Conservation (phyloP, 441 rosid genomes). For the Pelargonium fulgidum region DNA sequence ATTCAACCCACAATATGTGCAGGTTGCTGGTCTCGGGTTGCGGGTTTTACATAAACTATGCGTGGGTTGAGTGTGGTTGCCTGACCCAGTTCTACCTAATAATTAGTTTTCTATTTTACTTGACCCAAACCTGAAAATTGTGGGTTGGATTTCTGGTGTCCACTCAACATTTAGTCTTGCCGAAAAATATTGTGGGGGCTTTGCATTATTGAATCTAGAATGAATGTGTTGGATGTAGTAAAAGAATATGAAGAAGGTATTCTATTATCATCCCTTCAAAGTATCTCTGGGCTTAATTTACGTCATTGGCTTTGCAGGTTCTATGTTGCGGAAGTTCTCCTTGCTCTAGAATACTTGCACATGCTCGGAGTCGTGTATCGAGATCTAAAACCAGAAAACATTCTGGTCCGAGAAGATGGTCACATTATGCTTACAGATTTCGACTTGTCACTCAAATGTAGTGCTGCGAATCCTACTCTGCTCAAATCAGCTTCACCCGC, state of each 20-base stretch:
- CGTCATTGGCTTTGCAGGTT: constrained; percentile 37
- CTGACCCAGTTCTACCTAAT: no score
- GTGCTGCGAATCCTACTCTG: constrained; percentile 43
- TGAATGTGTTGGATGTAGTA: neutral
- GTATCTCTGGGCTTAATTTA: constrained; percentile 14
- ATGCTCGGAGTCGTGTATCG: constrained; percentile 84
- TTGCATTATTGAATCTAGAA: neutral
- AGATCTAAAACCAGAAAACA: constrained; percentile 74
- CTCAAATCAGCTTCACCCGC: constrained; percentile 45
- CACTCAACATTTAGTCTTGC: no score
- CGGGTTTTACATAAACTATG: no score
- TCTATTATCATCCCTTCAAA: neutral
- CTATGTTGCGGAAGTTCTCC: constrained; percentile 71
- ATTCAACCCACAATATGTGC: no score
- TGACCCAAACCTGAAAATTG: no score
- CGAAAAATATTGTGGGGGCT: neutral
- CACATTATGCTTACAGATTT: constrained; percentile 83
- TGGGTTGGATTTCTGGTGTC: no score
- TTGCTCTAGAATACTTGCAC: constrained; percentile 72
- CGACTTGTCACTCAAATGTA: constrained; percentile 55
- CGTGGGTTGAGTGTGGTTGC: no score
- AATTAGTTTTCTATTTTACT: no score
- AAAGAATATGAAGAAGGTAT: neutral
- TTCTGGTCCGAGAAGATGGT: constrained; percentile 71
- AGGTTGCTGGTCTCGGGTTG: no score